Base-by-base conservation (phyloP, 1,284 basidiomycete genomes). In the Cutaneotrichosporon sp. region DNA sequence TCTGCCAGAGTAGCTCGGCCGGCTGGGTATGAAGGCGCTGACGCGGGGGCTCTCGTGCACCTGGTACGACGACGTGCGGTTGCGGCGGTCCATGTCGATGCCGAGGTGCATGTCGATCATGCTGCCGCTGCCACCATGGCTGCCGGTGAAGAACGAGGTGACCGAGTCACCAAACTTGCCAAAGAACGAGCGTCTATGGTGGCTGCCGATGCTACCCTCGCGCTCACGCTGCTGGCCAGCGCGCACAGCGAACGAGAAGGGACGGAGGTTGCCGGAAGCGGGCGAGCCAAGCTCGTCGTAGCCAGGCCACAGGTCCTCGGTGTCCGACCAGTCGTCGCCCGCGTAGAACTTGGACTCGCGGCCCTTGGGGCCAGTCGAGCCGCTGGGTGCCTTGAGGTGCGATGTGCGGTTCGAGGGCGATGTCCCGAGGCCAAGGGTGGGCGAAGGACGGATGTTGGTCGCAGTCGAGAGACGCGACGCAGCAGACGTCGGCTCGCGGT, bases 81-180 rank as follows among this genome's bases (percentile, higher is more conserved):
- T 72, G 14, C 74, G 68, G 2, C 75, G 72, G 62, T 80, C 79
- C 24, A 63, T 61, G 55, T 80, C 79, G 25, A 80, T 69, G 16
- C 78, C 79, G 38, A 80, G 73, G 61, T 94, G 92, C 92, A 94
- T 93, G 75, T 94, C 90, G 73, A 93, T 83, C 90, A 94, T 92
- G 73, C 92, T 85, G 7, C 90, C 91, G 56, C 87, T 82, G 63
- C 87, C 89, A 62, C 89, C 82, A 67, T 90, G 90, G 79, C 85
- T 87, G 73, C 90, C 86, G 3, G 89, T 89, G 73, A 94, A 91
- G 82, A 94, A 91, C 64, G 89, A 86, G 6, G 88, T 80, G 84
- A 66, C 88, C 83, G 72, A 89, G 80, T 64, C 89, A 84, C 56
- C 89, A 89, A 56, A 82, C 77, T 51, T 87, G 86, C 61, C 86